phyloP scores from a whole-genome alignment of 257 asterid species.

The Handroanthus guayacan region DNA sequence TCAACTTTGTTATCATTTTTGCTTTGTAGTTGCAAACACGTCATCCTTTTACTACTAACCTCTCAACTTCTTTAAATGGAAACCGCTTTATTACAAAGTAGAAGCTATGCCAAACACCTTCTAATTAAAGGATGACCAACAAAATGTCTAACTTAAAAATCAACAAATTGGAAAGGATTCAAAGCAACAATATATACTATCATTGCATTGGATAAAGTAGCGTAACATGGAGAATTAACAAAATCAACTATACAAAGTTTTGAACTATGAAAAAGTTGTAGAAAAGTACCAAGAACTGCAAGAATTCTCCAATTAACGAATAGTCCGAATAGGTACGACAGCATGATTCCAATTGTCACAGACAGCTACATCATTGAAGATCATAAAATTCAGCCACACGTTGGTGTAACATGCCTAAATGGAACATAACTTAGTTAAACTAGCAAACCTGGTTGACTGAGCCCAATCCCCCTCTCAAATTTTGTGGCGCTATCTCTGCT shows the following conservation, averaged over 20 bases:
- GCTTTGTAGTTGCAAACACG: too few relatives aligned
- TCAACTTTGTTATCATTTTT: too few relatives aligned
- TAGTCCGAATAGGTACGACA: constrained; percentile 83
- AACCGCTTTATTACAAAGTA: too few relatives aligned
- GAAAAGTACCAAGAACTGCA: constrained; percentile 85
- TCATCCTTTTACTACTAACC: too few relatives aligned
- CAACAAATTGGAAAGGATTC: not conserved
- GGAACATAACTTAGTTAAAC: constrained; percentile 9
- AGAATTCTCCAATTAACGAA: constrained; percentile 85
- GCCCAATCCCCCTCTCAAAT: constrained; percentile 83
- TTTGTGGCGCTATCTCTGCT: constrained; percentile 94
- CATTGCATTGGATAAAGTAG: not conserved
- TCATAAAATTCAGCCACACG: constrained; percentile 17
- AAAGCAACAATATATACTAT: not conserved
- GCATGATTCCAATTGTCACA: constrained; percentile 90
- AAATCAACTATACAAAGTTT: not conserved
- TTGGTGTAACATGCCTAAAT: not conserved
- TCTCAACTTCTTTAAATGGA: too few relatives aligned
- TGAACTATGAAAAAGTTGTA: constrained; percentile 13
- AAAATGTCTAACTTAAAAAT: not conserved
- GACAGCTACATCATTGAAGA: constrained; percentile 65
- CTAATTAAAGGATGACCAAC: not conserved
- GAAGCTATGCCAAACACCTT: too few relatives aligned
- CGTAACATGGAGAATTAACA: not conserved
- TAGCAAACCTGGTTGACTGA: constrained; percentile 87